These are phyloP conservation scores for Aureoboletus auriporus DNA, from an alignment of 768 basidiomycete species.

Conservation along the genomic window DNA sequence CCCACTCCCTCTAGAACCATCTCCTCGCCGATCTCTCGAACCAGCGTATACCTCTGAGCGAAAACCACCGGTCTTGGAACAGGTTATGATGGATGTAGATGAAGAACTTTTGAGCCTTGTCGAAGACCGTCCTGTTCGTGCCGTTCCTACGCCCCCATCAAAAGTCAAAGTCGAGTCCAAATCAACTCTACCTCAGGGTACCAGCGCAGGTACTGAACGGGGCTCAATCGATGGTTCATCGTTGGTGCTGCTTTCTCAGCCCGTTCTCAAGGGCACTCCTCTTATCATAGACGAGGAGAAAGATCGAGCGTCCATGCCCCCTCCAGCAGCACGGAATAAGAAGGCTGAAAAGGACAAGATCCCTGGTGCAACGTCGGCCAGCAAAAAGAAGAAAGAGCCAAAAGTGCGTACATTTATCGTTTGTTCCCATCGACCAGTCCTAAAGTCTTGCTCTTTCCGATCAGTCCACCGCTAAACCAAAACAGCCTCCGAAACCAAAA, in stretches of 20 bases:
- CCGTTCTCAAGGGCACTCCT: slow-evolving; percentile 6
- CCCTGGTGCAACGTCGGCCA: slow-evolving; percentile 15
- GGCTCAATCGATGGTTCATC: slow-evolving; percentile 3
- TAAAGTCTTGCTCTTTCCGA: background rate
- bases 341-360: slow-evolving; percentile 25
- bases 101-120: slow-evolving; percentile 68
- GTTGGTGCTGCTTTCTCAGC: slow-evolving; percentile 3
- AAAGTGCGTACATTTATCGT: slow-evolving; percentile 15
- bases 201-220: background rate
- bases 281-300: slow-evolving; percentile 17
- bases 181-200: slow-evolving; percentile 1
- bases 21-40: slow-evolving; percentile 8
- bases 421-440: background rate
- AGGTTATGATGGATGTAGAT: slow-evolving; percentile 44
- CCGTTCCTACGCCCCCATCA: background rate
- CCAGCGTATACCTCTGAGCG: slow-evolving; percentile 1
- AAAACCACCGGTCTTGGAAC: slow-evolving; percentile 6
- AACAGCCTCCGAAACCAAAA: slow-evolving; percentile 32
- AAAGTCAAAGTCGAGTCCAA: slow-evolving; percentile 2
- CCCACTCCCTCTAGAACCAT: slow-evolving; percentile 1
- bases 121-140: slow-evolving; percentile 40
- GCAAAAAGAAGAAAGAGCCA: slow-evolving; percentile 34
- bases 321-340: slow-evolving; percentile 32
- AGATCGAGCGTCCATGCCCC: slow-evolving; percentile 60
- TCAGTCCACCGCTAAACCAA: slow-evolving; percentile 24